phyloP scores from a whole-genome alignment of 441 rosid genomes.

The Bruguiera hainesii region DNA sequence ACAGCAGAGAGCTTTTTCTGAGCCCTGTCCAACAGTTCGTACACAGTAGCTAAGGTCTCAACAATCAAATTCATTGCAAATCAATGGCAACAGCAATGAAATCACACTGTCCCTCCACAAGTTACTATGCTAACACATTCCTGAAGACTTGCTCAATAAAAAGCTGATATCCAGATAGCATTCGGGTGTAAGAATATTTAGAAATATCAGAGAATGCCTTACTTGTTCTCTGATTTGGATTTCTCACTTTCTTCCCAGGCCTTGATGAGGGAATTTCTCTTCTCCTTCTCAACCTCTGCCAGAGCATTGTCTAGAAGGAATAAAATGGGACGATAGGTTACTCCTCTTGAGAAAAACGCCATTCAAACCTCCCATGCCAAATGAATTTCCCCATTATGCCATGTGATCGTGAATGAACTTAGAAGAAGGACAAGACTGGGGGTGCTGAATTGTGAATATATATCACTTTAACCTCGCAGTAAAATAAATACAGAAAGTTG shows the following conservation, averaged over 20 bases:
- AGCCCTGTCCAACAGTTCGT: slow-evolving; percentile 47
- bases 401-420: background rate
- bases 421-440: no score
- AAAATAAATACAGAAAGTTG: background rate
- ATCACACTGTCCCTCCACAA: no score
- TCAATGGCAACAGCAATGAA: no score
- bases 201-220: slow-evolving; percentile 13
- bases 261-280: slow-evolving; percentile 51
- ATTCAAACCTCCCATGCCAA: background rate
- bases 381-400: background rate
- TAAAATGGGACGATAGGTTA: background rate
- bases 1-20: slow-evolving; percentile 57
- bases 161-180: no score
- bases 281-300: slow-evolving; percentile 72
- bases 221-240: slow-evolving; percentile 81
- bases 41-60: background rate
- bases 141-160: no score
- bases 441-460: background rate
- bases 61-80: background rate
- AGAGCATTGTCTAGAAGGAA: slow-evolving; percentile 58
- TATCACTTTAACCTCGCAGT: background rate
- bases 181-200: background rate
- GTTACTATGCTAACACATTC: no score
- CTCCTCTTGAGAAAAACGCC: background rate
- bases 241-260: slow-evolving; percentile 97